Percentiles rank a stretch among this genome's conserved stretches.
Evolutionary conservation across 257 asterid genomes (phyloP).

Genomic region (Solanum pennellii): DNA sequence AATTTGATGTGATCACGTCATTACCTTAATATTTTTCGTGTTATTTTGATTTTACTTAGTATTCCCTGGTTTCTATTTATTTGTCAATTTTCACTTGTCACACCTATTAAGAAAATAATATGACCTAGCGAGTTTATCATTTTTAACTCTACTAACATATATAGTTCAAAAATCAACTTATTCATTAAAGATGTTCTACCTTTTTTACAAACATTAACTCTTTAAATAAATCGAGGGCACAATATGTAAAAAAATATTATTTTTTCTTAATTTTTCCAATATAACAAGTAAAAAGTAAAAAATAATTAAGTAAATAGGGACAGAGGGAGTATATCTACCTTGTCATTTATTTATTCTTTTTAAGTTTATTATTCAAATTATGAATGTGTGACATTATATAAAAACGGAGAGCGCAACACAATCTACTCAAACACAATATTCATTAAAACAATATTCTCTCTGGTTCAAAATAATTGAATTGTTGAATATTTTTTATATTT

Average conservation of each 20-base stretch:
- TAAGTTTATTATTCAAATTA: too few species aligned
- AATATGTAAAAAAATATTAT: too few species aligned
- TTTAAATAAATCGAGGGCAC: too few species aligned
- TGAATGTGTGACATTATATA: background rate
- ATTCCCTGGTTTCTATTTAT: background rate
- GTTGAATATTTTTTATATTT: background rate
- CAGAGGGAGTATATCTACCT: background rate
- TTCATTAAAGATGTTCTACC: too few species aligned
- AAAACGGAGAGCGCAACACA: background rate
- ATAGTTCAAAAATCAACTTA: too few species aligned
- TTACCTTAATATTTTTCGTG: too few species aligned
- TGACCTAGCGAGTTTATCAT: background rate
- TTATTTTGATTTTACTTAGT: too few species aligned
- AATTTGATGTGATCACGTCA: background rate
- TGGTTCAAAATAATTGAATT: background rate
- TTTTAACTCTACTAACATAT: rapidly evolving
- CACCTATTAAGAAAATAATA: too few species aligned
- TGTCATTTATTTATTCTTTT: background rate
- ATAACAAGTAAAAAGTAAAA: too few species aligned
- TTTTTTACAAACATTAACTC: background rate
- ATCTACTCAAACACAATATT: too few species aligned
- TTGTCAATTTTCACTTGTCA: background rate
- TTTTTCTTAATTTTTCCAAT: too few species aligned
- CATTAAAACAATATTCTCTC: background rate
- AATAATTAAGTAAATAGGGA: background rate